These are phyloP conservation scores for Quercus alba DNA, from an alignment of 306 rosid species.

Conservation along the genomic window DNA sequence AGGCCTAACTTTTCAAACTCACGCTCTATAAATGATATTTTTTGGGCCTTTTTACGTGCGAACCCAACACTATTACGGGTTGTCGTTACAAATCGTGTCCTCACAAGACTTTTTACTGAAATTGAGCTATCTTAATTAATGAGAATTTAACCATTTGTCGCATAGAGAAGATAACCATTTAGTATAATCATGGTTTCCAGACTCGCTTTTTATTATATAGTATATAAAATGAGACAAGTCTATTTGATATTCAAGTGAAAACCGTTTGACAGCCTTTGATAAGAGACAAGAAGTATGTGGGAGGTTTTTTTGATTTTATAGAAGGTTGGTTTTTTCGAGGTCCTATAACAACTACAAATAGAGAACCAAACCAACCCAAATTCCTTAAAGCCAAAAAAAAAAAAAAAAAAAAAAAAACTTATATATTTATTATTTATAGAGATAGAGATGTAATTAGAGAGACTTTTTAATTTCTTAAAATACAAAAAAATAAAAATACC, in stretches of 20 bases:
- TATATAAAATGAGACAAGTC: too few species aligned
- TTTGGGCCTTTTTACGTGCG: too few species aligned
- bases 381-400: neutral
- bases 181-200: too few species aligned
- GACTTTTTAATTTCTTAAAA: neutral
- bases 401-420: neutral
- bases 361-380: neutral
- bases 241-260: neutral
- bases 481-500: neutral
- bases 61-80: too few species aligned
- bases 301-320: neutral
- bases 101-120: too few species aligned
- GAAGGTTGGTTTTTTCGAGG: neutral
- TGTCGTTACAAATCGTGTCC: too few species aligned
- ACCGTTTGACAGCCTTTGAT: conserved; percentile 25
- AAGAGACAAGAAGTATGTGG: conserved; percentile 23
- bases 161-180: too few species aligned
- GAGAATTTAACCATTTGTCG: too few species aligned
- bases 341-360: conserved; percentile 15
- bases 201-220: too few species aligned
- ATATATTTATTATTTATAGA: neutral
- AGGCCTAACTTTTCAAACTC: too few species aligned
- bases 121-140: too few species aligned
- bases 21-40: too few species aligned
- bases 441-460: conserved; percentile 43